phyloP scores from a whole-genome alignment of 805 yeast species.

The Candida fluviatilis region DNA sequence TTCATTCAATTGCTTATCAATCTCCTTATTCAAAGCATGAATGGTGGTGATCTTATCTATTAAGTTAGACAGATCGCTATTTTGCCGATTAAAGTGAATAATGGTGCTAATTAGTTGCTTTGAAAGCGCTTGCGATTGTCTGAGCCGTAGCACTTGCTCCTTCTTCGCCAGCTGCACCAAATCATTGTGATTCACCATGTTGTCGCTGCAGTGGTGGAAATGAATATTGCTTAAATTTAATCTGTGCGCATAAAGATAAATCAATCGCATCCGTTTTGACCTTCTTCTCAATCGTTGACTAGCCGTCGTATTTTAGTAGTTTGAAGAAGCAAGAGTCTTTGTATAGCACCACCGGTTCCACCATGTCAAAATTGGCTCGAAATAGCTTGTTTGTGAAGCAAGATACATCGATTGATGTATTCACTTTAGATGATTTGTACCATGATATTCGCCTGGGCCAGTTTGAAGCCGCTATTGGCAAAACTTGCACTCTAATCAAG shows the following conservation, averaged over 20 bases:
- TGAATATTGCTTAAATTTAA: neutral
- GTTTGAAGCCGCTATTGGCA: slow-evolving; percentile 1
- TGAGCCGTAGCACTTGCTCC: slow-evolving; percentile 24
- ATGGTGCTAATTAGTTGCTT: slow-evolving; percentile 22
- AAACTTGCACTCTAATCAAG: slow-evolving; percentile 2
- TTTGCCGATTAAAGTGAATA: slow-evolving; percentile 11
- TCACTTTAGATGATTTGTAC: slow-evolving; percentile 3
- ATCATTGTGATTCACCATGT: slow-evolving; percentile 18
- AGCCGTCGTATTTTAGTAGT: neutral
- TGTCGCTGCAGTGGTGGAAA: no score
- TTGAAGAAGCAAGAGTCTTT: neutral
- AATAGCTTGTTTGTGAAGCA: slow-evolving; percentile 1
- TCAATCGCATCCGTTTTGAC: neutral
- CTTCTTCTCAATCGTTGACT: neutral
- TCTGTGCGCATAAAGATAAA: neutral
- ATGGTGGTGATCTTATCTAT: slow-evolving; percentile 38
- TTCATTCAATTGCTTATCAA: slow-evolving; percentile 30
- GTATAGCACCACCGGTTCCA: neutral
- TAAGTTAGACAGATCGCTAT: slow-evolving; percentile 5
- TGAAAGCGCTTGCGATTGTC: slow-evolving; percentile 22
- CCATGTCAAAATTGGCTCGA: slow-evolving; percentile 2
- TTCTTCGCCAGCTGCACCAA: slow-evolving; percentile 32
- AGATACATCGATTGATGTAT: neutral
- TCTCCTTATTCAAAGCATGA: slow-evolving; percentile 34
- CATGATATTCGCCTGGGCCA: neutral